Conservation (phyloP, 2,329 filamentous ascomycete genomes). For the Trichoderma cornu-damae region DNA sequence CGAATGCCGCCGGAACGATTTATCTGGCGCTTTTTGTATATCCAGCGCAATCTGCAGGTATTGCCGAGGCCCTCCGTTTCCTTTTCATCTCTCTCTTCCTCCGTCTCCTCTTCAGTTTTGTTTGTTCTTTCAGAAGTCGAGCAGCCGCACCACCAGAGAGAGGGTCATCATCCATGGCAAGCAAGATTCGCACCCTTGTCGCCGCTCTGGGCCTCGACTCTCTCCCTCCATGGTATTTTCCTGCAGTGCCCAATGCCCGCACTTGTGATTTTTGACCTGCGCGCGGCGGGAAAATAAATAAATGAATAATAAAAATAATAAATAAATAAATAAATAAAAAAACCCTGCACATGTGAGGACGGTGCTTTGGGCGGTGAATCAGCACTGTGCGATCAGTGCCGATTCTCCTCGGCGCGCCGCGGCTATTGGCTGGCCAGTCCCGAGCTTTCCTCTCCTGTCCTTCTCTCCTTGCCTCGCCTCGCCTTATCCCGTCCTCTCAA, state of each 20-base stretch:
- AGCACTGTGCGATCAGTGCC: background rate
- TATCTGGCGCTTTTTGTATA: background rate
- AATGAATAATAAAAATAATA: no score
- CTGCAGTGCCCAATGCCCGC: background rate
- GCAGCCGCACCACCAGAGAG: background rate
- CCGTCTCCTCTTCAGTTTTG: background rate
- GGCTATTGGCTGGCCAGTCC: background rate
- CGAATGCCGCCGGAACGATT: background rate
- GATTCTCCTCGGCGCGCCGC: background rate
- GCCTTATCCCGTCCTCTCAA: no score
- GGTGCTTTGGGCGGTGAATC: no score
- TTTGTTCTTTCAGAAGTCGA: no score
- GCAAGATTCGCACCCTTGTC: background rate
- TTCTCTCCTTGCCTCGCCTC: no score
- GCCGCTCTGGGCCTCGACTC: background rate
- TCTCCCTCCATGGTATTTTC: no score
- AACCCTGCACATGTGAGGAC: no score
- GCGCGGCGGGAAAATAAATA: constrained; percentile 1
- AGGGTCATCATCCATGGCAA: no score
- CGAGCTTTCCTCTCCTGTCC: background rate
- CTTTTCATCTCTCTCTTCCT: background rate
- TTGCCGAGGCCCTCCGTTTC: background rate
- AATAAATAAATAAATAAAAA: no score
- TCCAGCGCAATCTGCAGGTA: background rate
- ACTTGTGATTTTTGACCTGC: no score